Evolutionary conservation across 2,329 filamentous ascomycete species (phyloP).

Genomic region (Neonectria hederae): DNA sequence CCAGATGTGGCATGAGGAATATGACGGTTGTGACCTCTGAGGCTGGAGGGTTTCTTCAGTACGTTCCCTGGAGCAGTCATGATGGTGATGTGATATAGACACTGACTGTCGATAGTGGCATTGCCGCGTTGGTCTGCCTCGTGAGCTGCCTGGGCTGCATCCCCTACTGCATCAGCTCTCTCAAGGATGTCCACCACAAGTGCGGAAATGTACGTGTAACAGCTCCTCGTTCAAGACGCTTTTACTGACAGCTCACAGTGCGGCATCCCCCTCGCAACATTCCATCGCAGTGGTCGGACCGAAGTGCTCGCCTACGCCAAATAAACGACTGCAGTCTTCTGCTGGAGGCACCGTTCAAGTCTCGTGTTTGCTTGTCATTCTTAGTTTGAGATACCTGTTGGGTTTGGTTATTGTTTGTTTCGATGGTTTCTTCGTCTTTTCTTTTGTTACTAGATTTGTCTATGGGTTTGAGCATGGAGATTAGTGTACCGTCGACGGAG

Average conservation of each 20-base stretch:
- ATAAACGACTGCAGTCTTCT: slow-evolving; percentile 1
- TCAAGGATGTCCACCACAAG: slow-evolving; percentile 38
- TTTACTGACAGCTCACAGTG: slow-evolving; percentile 26
- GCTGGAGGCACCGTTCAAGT: not conserved
- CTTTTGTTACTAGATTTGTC: not conserved
- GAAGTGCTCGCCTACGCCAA: slow-evolving; percentile 28
- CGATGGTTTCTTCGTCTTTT: not conserved
- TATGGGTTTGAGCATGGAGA: not conserved
- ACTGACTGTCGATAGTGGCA: slow-evolving; percentile 15
- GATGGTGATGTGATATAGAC: not conserved
- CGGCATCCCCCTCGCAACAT: slow-evolving; percentile 31
- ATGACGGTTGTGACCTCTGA: slow-evolving; percentile 25
- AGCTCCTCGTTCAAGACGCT: not conserved
- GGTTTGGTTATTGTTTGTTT: not conserved
- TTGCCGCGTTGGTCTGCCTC: slow-evolving; percentile 32
- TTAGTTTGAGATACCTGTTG: not conserved
- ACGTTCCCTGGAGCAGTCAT: not conserved
- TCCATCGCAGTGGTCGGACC: slow-evolving; percentile 34
- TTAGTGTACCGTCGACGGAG: not conserved
- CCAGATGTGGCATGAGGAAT: slow-evolving; percentile 17
- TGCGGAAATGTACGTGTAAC: slow-evolving; percentile 32
- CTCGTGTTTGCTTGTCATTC: not conserved
- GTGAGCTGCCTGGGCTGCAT: slow-evolving; percentile 36
- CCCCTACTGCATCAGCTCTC: slow-evolving; percentile 28
- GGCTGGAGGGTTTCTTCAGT: slow-evolving; percentile 32